Conservation (phyloP, 2,329 filamentous ascomycete genomes). For the Ophiostoma sp. region DNA sequence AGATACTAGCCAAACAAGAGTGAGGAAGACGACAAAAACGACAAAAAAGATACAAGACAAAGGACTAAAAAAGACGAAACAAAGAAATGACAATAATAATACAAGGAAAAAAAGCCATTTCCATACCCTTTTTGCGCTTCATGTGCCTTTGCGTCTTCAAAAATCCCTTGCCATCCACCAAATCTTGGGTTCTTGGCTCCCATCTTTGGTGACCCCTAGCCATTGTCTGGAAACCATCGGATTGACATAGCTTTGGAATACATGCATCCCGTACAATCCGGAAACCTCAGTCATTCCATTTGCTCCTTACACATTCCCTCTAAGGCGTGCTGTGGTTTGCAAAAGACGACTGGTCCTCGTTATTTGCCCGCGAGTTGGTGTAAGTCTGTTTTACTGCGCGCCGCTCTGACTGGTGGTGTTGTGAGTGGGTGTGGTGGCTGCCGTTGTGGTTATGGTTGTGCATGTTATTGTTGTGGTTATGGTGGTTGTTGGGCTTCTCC, state of each 20-base stretch:
- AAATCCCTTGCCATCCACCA: not conserved
- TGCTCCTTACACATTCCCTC: not conserved
- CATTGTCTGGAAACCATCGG: not conserved
- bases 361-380: not conserved
- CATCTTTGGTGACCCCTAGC: not conserved
- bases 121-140: slow-evolving; percentile 15
- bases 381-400: slow-evolving; percentile 22
- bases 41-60: not conserved
- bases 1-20: slow-evolving; percentile 17
- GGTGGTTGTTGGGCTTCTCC: slow-evolving; percentile 61
- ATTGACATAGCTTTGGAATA: not conserved
- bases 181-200: not conserved
- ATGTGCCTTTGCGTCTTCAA: not conserved
- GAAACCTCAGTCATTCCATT: not conserved
- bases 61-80: slow-evolving; percentile 7
- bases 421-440: slow-evolving; percentile 5
- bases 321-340: slow-evolving; percentile 25
- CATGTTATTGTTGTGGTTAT: slow-evolving; percentile 35
- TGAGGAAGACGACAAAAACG: not conserved
- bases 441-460: slow-evolving; percentile 31
- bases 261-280: not conserved
- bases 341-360: slow-evolving; percentile 22
- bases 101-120: slow-evolving; percentile 21
- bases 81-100: slow-evolving; percentile 16
- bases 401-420: slow-evolving; percentile 23